These are phyloP conservation scores for Fibroporia radiculosa DNA, from an alignment of 768 basidiomycete genomes.

Conservation along the genomic window DNA sequence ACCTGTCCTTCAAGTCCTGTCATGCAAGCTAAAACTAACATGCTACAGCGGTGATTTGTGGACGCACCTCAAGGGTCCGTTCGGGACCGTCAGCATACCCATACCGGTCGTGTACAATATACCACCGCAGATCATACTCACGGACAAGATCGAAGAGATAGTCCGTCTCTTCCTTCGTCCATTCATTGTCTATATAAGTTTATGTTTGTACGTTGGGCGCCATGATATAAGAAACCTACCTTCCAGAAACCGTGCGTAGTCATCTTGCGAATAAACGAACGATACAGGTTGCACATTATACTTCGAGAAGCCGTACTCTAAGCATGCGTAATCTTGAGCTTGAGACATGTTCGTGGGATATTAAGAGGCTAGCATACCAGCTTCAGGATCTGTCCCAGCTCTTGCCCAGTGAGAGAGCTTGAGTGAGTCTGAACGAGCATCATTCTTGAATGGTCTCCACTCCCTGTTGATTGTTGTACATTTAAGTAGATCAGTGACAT, in stretches of 20 bases:
- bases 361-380: constrained; percentile 34
- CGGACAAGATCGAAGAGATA: constrained; percentile 77
- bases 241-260: constrained; percentile 75
- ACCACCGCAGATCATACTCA: constrained; percentile 85
- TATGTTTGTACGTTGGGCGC: background rate
- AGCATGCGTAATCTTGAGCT: background rate
- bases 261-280: constrained; percentile 76
- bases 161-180: constrained; percentile 92
- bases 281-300: constrained; percentile 66
- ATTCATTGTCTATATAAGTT: constrained; percentile 53
- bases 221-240: constrained; percentile 36
- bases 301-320: constrained; percentile 76
- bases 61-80: constrained; percentile 65
- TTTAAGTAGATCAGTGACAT: too few relatives aligned
- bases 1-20: constrained; percentile 91
- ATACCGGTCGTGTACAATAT: constrained; percentile 87
- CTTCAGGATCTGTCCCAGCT: constrained; percentile 40
- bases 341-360: constrained; percentile 21
- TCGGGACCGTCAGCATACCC: constrained; percentile 49
- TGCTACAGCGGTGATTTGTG: background rate
- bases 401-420: constrained; percentile 82
- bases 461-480: constrained; percentile 51
- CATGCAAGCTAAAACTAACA: background rate
- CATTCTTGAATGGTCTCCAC: constrained; percentile 65
- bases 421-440: constrained; percentile 59